These are phyloP conservation scores for Alternaria ventricosa DNA, from an alignment of 2,329 filamentous ascomycete genomes.

Conservation along the genomic window DNA sequence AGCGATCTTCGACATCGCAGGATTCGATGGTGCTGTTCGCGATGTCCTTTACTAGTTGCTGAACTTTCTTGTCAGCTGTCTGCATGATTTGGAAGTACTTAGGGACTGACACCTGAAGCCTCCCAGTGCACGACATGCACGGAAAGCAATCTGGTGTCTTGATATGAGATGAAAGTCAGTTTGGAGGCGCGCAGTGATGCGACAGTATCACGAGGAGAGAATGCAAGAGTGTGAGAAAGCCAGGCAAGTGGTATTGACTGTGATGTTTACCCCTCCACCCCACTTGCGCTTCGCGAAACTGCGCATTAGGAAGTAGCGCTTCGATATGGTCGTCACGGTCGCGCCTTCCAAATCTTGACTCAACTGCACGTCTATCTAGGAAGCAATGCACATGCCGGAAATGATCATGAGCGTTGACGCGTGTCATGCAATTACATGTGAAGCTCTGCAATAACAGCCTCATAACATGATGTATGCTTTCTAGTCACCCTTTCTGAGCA, in stretches of 20 bases:
- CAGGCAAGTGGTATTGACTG: not conserved
- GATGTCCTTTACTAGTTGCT: not conserved
- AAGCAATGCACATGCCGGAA: not conserved
- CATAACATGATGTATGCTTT: not conserved
- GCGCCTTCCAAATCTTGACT: not conserved
- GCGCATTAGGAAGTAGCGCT: not conserved
- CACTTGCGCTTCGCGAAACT: not conserved
- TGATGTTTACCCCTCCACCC: slow-evolving; percentile 5
- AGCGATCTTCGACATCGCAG: not conserved
- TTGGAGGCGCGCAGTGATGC: not conserved
- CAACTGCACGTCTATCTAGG: rapidly evolving
- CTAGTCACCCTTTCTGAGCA: not conserved
- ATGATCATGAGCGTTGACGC: not conserved
- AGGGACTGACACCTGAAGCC: rapidly evolving
- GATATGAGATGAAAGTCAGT: not conserved
- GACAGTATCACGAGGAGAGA: not conserved
- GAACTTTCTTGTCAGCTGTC: too few species aligned
- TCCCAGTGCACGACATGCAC: too few species aligned
- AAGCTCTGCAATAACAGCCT: not conserved
- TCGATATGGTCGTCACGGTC: not conserved
- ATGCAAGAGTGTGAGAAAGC: not conserved
- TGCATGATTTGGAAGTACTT: not conserved
- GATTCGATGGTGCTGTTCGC: rapidly evolving
- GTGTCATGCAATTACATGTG: not conserved
- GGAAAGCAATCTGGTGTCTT: not conserved